Base-by-base conservation (phyloP, 805 yeast species). In the Jamesozyma piceae region DNA sequence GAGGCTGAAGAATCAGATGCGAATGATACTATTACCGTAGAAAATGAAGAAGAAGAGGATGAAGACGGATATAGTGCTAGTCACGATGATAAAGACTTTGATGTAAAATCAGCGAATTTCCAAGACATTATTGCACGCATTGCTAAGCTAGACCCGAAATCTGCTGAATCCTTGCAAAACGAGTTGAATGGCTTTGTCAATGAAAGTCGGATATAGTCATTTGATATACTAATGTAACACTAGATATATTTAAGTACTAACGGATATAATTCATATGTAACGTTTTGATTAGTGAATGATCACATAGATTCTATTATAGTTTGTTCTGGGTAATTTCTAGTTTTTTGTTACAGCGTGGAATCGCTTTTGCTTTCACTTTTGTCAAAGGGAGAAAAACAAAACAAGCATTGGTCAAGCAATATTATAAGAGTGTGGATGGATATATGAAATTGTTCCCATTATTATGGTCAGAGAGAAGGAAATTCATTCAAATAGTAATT, bases 1-100 rank as follows among this genome's bases (percentile, higher is more conserved):
- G 64, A 54, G n/a, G 62, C 54, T 2, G 65, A 61, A 28, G 64
- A 57, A 38, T 52, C 45, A 2, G 63, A 57, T 15, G 58, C 50
- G 5, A 62, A 63, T 34, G 63, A 57, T 18, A 52, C 48, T 21
- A 52, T 51, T 2, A 51, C 44, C 3, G 62, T 54, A 19, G 60
- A 49, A 5, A 62, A 61, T 37, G 62, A 55, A 22, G 55, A 47
- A 19, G 53, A 50, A 1, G 59, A 56, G 0, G 48, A 42, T 5
- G 51, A 45, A 5, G 52, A 47, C 6, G 48, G 44, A 10, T 51
- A 49, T 15, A 53, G 48, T 24, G 31, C 29, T 3, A 36, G 43
- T 4, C 35, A 39, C 4, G 53, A 49, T 18, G 47, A 46, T 3
- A 49, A 45, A 4, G 35, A 38, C 14, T 54, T 62, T n/a, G 60